phyloP scores from a whole-genome alignment of 148 eudicot species.

The Pouteria glomerata region DNA sequence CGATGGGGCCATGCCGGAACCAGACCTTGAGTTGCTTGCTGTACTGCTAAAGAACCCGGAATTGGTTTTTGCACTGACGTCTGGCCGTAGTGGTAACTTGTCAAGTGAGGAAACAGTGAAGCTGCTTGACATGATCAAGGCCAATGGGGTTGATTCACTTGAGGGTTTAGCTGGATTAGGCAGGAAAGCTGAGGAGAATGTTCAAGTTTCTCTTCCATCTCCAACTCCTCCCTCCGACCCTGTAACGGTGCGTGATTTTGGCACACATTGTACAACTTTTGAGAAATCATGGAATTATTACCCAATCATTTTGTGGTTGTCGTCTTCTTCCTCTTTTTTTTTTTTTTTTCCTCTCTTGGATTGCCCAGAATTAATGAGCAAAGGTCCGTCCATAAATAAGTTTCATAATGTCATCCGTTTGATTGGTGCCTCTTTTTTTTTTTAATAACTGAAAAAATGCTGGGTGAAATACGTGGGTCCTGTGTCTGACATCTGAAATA shows the following conservation, averaged over 20 bases:
- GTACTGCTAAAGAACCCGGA: slow-evolving; percentile 82
- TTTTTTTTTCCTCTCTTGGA: not conserved
- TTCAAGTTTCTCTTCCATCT: slow-evolving; percentile 94
- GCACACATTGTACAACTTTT: slow-evolving; percentile 36
- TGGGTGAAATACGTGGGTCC: not conserved
- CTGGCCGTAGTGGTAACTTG: slow-evolving; percentile 64
- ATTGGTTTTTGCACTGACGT: slow-evolving; percentile 78
- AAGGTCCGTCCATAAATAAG: not conserved
- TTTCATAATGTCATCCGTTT: not conserved
- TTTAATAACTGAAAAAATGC: not conserved
- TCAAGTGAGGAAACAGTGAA: slow-evolving; percentile 61
- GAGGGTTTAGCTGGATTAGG: slow-evolving; percentile 30
- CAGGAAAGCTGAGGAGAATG: slow-evolving; percentile 29
- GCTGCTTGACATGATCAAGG: slow-evolving; percentile 80
- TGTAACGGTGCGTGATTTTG: slow-evolving; percentile 94
- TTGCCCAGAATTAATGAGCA: not conserved
- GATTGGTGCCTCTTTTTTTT: not conserved
- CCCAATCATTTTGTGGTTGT: not conserved
- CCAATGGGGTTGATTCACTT: slow-evolving; percentile 38
- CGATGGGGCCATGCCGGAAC: slow-evolving; percentile 32
- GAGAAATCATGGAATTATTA: slow-evolving; percentile 21
- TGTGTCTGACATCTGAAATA: not conserved
- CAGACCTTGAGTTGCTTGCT: slow-evolving; percentile 85
- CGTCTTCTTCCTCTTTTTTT: not conserved
- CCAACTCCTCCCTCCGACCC: slow-evolving; percentile 87